Evolutionary conservation across 176 grass and related monocot species (phyloP), one percentile per base, ranked within the genome.

Genomic region (Themeda triandra): DNA sequence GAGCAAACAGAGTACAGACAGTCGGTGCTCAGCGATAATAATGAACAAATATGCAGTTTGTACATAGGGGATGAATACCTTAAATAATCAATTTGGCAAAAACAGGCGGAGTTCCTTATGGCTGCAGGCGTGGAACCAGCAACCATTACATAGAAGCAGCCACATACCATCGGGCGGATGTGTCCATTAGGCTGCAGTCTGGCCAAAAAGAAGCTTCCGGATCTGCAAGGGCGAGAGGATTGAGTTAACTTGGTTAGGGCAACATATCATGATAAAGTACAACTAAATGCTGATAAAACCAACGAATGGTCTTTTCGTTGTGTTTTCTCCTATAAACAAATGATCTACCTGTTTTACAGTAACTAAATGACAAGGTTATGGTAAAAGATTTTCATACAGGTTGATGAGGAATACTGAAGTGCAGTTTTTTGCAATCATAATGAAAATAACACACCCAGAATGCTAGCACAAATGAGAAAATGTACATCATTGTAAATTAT

Each of bases 201-300:
- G 87, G 36, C 81, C 77, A 84, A 89, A 87, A 80, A 94, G 90
- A 86, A 84, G 75, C 79, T 90, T 94, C 78, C 92, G 90, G 85
- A 94, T 94, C 92, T 91, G 83, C 70, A 77, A 63, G 21, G 35
- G 45, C 45, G 64, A 3, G 54, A 63, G 12, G 46, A 40, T 42
- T 4, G 17, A 4, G 69, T 70, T 70, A 82, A 28, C 31, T 18
- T 24, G 31, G 32, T 21, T 37, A 8, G 70, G 3, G 8, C 19
- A 54, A 9, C 13, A 37, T 80, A 19, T 51, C 29, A 36, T 53
- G 32, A 54, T 54, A 46, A 49, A 13, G 42, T 25, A 32, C 6
- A 49, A 40, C n/a, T 42, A 19, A 44, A 11, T 64, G 15, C 58
- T 79, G 15, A 69, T 69, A 25, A 71, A 41, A 25, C 5, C 14